Evolutionary conservation across 2,329 filamentous ascomycete species (phyloP), one percentile per base, ranked within the genome.

Genomic region (Ceratocystiopsis minuta): DNA sequence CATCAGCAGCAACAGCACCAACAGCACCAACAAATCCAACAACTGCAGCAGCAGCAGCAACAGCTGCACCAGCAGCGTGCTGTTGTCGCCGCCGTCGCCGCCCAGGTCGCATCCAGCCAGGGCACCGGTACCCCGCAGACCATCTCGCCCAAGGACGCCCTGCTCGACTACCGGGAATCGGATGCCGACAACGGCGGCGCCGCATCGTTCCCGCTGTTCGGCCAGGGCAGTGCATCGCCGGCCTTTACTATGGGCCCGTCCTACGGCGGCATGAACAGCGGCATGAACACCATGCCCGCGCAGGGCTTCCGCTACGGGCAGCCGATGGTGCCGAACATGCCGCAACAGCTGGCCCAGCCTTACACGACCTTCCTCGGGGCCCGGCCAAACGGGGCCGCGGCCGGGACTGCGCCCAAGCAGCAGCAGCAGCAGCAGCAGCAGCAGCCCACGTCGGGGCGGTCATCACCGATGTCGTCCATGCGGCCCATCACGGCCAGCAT

Each of bases 111-210:
- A 43, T 53, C 60, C 48, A 51, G 54, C 50, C 49, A 61, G 24
- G 58, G 68, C 37, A 62, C 65, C 1, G 57, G 66, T 6, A 69
- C 68, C 0, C 68, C 79, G n/a, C 83, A 84, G 59, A 94, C 88
- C 0, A 94, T 98, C 38, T 96, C 88, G 2, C 90, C 88, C 18
- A 92, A 93, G 61, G 88, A 96, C 53, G 83, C 87, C 1, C 62
- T 93, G 45, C 62, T 95, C 39, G 87, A 95, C 46, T 94, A 87
- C 55, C 73, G 79, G 46, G 84, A 90, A 34, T 60, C 66, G 0
- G 81, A 87, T 3, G 24, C 24, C 24, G 76, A 79, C 16, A 78
- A 46, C 4, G 39, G 17, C 13, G 41, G 80, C 38, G 62, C 31
- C 3, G 15, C 71, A 5, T 75, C 75, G 45, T 75, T 80, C 51